A percentile compares a stretch with the other conserved stretches of the same genome.
Conservation (phyloP, 2,329 filamentous ascomycete species). For the Furcasterigmium sp. region DNA sequence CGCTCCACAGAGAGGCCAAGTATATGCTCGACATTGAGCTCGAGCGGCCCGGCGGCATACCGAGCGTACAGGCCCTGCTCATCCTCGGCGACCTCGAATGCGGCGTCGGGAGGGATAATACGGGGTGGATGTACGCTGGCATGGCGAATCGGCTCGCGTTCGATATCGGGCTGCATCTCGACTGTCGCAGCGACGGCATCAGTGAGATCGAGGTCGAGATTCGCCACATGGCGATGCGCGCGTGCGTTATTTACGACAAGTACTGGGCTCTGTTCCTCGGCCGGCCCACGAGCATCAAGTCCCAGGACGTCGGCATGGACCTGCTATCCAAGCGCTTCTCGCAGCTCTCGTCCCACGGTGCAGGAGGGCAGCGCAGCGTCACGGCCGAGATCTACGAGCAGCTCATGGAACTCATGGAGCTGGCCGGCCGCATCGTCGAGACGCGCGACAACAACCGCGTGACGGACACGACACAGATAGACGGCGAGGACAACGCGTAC, state of each 20-base stretch:
- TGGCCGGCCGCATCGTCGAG: slow-evolving; percentile 47
- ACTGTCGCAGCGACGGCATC: slow-evolving; percentile 33
- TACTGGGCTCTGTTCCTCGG: slow-evolving; percentile 52
- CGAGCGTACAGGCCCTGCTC: slow-evolving; percentile 45
- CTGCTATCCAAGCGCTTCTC: slow-evolving; percentile 39
- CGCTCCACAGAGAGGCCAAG: slow-evolving; percentile 47
- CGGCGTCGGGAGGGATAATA: slow-evolving; percentile 46
- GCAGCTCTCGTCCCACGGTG: slow-evolving; percentile 26
- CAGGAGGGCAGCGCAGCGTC: slow-evolving; percentile 21
- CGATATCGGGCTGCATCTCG: slow-evolving; percentile 43
- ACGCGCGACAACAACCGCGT: slow-evolving; percentile 28
- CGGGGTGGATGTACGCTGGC: slow-evolving; percentile 51
- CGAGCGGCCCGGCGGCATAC: slow-evolving; percentile 45
- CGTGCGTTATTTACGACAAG: slow-evolving; percentile 48
- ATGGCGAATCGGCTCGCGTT: slow-evolving; percentile 41
- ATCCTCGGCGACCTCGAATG: slow-evolving; percentile 48
- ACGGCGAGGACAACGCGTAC: slow-evolving; percentile 39
- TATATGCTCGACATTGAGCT: slow-evolving; percentile 48
- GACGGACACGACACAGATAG: too few species aligned
- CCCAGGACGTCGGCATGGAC: slow-evolving; percentile 43
- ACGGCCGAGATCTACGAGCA: slow-evolving; percentile 40
- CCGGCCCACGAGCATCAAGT: slow-evolving; percentile 48
- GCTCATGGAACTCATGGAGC: slow-evolving; percentile 49
- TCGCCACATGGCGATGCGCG: slow-evolving; percentile 44
- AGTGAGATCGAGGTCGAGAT: slow-evolving; percentile 40